phyloP scores from a whole-genome alignment of 2,329 filamentous ascomycete species.

The Neofusicoccum kwambonambiense region DNA sequence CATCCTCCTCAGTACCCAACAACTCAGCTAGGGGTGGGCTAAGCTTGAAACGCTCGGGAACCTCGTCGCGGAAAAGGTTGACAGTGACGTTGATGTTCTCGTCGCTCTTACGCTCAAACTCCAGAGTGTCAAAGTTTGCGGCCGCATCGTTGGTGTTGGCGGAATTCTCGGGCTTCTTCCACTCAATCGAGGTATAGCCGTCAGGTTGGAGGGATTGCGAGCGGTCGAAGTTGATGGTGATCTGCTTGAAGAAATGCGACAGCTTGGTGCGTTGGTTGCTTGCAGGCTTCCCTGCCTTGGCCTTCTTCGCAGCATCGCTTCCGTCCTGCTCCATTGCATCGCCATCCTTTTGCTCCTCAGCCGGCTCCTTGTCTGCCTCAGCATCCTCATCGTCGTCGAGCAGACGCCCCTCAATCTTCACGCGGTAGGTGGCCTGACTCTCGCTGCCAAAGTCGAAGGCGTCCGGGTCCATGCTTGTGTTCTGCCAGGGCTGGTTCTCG shows the following conservation, averaged over 20 bases:
- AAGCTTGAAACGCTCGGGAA: conserved; percentile 78
- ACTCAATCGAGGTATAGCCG: conserved; percentile 67
- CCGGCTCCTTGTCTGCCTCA: conserved; percentile 25
- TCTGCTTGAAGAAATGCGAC: conserved; percentile 79
- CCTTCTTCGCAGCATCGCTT: conserved; percentile 27
- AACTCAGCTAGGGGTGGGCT: conserved; percentile 78
- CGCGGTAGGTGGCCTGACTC: conserved; percentile 75
- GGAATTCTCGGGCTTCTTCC: conserved; percentile 73
- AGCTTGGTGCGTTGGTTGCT: conserved; percentile 52
- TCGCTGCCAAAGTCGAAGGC: conserved; percentile 79
- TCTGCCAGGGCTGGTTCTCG: conserved; percentile 93
- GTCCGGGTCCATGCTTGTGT: conserved; percentile 64
- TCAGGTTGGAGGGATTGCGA: conserved; percentile 65
- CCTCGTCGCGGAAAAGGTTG: conserved; percentile 80
- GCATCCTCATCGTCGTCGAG: conserved; percentile 55
- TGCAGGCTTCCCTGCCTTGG: conserved; percentile 27
- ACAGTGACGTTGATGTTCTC: conserved; percentile 90
- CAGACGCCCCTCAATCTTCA: conserved; percentile 87
- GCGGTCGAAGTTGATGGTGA: conserved; percentile 63
- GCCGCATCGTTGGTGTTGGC: conserved; percentile 56
- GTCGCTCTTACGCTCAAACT: conserved; percentile 88
- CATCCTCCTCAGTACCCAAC: conserved; percentile 82
- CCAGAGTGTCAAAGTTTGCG: conserved; percentile 82
- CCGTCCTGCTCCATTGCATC: conserved; percentile 63
- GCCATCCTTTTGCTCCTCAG: conserved; percentile 39